phyloP scores from a whole-genome alignment of 169 alveolate species.

The Plasmodium knowlesi region DNA sequence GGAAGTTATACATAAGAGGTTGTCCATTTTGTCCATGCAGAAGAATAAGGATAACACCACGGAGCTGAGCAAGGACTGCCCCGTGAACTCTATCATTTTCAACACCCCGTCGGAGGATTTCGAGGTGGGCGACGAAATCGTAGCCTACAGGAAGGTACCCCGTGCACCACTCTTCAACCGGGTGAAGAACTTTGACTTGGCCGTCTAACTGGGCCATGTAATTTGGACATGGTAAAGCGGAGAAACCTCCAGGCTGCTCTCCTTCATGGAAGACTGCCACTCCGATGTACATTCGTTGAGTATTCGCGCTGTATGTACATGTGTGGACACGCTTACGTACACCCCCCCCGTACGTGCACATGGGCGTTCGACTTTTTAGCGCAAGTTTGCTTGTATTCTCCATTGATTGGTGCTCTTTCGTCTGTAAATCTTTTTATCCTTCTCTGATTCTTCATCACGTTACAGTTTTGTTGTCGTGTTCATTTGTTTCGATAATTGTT shows the following conservation, averaged over 20 bases:
- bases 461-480: neutral
- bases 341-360: neutral
- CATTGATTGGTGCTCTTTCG: neutral
- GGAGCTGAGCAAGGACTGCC: slow-evolving; percentile 73
- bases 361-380: neutral
- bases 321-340: neutral
- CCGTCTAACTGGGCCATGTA: neutral
- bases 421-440: neutral
- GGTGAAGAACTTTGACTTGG: slow-evolving; percentile 34
- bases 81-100: slow-evolving; percentile 47
- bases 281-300: neutral
- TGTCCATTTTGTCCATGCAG: slow-evolving; percentile 81
- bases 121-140: slow-evolving; percentile 54
- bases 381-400: neutral
- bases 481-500: neutral
- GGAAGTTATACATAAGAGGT: slow-evolving; percentile 59
- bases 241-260: neutral
- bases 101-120: slow-evolving; percentile 45
- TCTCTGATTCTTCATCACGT: neutral
- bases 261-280: neutral
- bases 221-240: neutral
- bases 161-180: slow-evolving; percentile 58
- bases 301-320: neutral
- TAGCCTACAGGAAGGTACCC: slow-evolving; percentile 38
- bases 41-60: slow-evolving; percentile 77